These are phyloP conservation scores for Solanum piurae DNA, from an alignment of 257 asterid genomes.

Conservation along the genomic window DNA sequence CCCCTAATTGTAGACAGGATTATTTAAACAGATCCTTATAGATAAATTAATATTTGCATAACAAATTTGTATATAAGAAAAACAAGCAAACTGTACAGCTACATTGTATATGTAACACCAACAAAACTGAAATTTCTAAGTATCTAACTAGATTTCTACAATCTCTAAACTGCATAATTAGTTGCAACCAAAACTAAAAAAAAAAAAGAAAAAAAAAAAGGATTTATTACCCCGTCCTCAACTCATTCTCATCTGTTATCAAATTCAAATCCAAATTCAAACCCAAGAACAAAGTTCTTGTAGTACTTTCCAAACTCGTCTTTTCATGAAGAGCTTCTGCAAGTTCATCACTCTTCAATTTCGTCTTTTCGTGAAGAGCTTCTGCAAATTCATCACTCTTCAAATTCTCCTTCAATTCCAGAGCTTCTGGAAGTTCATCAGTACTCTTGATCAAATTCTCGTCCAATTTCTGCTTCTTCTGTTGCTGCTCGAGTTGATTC, in stretches of 20 bases:
- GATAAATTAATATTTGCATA: not conserved
- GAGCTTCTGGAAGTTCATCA: not conserved
- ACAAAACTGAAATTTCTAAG: not conserved
- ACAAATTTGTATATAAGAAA: not conserved
- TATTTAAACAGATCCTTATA: not conserved
- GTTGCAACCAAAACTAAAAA: not conserved
- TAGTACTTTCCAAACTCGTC: too few species aligned
- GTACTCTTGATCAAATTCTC: too few species aligned
- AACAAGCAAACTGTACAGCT: not conserved
- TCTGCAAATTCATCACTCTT: not conserved
- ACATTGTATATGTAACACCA: not conserved
- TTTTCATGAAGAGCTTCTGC: not conserved
- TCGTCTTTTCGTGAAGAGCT: not conserved
- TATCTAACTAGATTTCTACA: not conserved
- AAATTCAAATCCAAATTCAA: not conserved
- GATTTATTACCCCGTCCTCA: not conserved
- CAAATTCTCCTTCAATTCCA: not conserved
- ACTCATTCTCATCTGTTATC: not conserved
- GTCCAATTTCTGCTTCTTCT: not conserved
- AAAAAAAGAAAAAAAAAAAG: not conserved
- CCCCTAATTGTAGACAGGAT: too few species aligned
- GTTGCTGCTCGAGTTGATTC: not conserved
- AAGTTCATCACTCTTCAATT: not conserved
- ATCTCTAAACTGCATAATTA: not conserved
- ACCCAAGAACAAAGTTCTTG: not conserved